Base-by-base conservation (phyloP, 176 grass and related monocot species). In the Cenchrus purpureus region DNA sequence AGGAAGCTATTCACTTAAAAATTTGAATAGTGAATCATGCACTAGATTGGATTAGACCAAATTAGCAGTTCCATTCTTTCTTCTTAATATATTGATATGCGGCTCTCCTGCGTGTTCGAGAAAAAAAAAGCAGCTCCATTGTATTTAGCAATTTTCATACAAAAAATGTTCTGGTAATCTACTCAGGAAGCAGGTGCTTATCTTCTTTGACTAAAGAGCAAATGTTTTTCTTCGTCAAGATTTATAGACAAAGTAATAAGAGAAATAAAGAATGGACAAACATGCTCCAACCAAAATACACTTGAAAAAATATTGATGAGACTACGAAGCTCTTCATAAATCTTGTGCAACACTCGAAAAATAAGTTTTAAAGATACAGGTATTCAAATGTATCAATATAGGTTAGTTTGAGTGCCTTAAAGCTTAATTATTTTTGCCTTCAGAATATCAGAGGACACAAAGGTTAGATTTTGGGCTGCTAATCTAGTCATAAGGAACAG, bases 401-500 rank as follows among this genome's bases (percentile, higher is more conserved):
- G 64, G 71, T 71, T 25, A 5, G 82, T 37, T 17, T 49, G 19
- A 42, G 56, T 51, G 79, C 3, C 37, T 40, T 40, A 40, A 40
- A 40, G 44, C 77, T 65, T 42, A 50, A 82, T 63, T 71, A 73
- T 48, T 86, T 65, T 63, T 51, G 49, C 25, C 9, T 62, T 62
- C n/a, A 49, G 19, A 79, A 57, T 37, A 64, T 73, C 20, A 66
- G 68, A 72, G 46, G 77, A 72, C 46, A 71, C 1, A 66, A 84
- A 50, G 49, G 68, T 25, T 79, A 12, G 43, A 81, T 44, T 28
- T 3, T 68, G 65, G 16, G 6, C 56, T 71, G 22, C 56, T 60
- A 31, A 67, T 72, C 74, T 67, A 53, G 48, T 86, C 57, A 88
- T 56, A 28, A 92, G 42, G 68, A 65, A 66, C 44, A 63, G 25